phyloP scores from a whole-genome alignment of 2,329 filamentous ascomycete species.

The Botrytis hyacinthi region DNA sequence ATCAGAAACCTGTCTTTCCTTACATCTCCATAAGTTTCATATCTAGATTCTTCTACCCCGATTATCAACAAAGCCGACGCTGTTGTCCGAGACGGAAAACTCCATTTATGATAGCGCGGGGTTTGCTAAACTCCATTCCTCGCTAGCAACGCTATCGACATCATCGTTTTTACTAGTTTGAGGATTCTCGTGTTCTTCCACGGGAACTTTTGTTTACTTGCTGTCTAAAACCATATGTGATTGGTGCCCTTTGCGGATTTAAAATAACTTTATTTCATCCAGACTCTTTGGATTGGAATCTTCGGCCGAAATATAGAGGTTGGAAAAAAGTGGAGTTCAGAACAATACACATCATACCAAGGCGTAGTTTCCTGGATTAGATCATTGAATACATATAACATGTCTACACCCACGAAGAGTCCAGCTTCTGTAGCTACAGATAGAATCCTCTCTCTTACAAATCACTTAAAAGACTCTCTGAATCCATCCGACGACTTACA shows the following conservation, averaged over 20 bases:
- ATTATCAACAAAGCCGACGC: not conserved
- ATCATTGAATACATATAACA: conserved; percentile 19
- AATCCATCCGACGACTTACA: conserved; percentile 28
- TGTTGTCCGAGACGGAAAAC: not conserved
- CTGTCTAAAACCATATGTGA: not conserved
- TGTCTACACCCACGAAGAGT: conserved; percentile 28
- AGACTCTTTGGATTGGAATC: not conserved
- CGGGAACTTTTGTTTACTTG: not conserved
- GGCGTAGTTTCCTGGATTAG: not conserved
- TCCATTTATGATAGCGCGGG: not conserved
- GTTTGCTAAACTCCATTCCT: not conserved
- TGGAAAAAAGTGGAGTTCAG: not conserved
- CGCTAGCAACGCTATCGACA: not conserved
- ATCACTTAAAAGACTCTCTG: conserved; percentile 32
- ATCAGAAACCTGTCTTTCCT: not conserved
- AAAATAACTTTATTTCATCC: not conserved
- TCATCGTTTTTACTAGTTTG: not conserved
- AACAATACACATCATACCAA: not conserved
- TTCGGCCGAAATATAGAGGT: not conserved
- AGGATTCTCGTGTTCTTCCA: not conserved
- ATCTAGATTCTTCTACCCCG: not conserved
- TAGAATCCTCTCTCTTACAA: conserved; percentile 24
- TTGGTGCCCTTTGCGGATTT: conserved; percentile 10
- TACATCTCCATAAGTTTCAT: too few species aligned
- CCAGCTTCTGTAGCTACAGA: conserved; percentile 28